Evolutionary conservation across 2,329 filamentous ascomycete genomes (phyloP), one percentile per base, ranked within the genome.

Genomic region (Fusarium annulatum): DNA sequence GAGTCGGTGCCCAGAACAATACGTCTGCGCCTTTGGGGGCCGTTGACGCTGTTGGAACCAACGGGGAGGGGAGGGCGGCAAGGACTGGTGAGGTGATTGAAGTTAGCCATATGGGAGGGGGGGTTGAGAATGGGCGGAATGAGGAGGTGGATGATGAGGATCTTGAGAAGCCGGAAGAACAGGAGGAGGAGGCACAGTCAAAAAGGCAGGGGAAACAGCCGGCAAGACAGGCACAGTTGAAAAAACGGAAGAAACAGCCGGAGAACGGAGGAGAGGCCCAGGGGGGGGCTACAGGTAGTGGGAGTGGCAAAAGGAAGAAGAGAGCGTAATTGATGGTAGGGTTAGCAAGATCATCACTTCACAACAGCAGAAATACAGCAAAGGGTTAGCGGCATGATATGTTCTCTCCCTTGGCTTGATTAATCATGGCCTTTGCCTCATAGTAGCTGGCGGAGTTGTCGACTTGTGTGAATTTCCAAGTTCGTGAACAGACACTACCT

Each of bases 51-150:
- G 16, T n/a, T 33, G 21, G 8, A 23, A 9, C 15, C 14, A 33
- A 7, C 11, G n/a, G 21, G 10, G 28, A 18, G 15, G 28, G 4
- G 28, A 18, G 8, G 3, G 23, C 0, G 15, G 8, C 4, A 6
- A 33, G 19, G 12, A 8, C 8, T 23, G 16, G 10, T 18, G n/a
- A 19, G 14, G n/a, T 9, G 3, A 3, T 9, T n/a, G 28, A n/a
- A 49, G 28, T 9, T 9, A 9, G 21, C 9, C 15, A 23, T 49
- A 18, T 9, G 21, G 21, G 9, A 23, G 12, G 28, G 10, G 2
- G 7, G 15, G 3, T 18, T 7, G 4, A 4, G 28, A 12, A n/a
- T 33, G 19, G 8, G 21, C 3, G 16, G 7, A 33, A 10, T 18
- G 0, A 3, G 9, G 3, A 18, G 3, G 5, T 26, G 4, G 10